Evolutionary conservation across 495 filamentous ascomycete species (phyloP), one percentile per base, ranked within the genome.

Genomic region (Platismatia glauca): DNA sequence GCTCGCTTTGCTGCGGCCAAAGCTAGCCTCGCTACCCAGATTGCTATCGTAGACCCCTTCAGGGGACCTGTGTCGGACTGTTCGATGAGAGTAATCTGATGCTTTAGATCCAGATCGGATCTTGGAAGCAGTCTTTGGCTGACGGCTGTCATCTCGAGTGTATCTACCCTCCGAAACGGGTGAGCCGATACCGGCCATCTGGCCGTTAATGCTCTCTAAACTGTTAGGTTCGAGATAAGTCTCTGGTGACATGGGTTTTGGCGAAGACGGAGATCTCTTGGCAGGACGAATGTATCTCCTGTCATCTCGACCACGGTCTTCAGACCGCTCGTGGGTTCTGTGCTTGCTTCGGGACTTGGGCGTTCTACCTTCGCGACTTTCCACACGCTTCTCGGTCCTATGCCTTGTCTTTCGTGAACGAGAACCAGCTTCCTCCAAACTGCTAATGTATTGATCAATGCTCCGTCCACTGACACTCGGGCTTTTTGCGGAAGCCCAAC

Each of bases 161-260:
- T 68, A 38, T 29, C 64, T 63, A n/a, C 46, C 65, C 4, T 66
- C 66, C 33, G 57, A 55, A 9, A 18, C 43, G 46, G 66, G 63
- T 24, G 66, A 63, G 27, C 34, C 22, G 4, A 62, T 48, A 18
- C 41, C 57, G 52, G 60, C 43, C 13, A 66, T 15, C n/a, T 57
- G 62, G 41, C 53, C 56, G 20, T 77, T 72, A 12, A 74, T 72
- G 52, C 72, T 78, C 11, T 79, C 79, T 20, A 74, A 65, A 37
- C 69, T 77, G 1, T 75, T 77, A 0, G 73, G 80, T 57, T 81
- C 64, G 12, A 67, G 84, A 82, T 66, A 89, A 67, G 63, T 94
- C 89, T 95, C 89, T 0, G 90, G 89, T 1, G 90, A 92, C 91
- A 96, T 96, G 22, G 90, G 89, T 16, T 95, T 83, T 0, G 91